Conservation (phyloP, 768 basidiomycete species). For the Butyriboletus loyo region DNA sequence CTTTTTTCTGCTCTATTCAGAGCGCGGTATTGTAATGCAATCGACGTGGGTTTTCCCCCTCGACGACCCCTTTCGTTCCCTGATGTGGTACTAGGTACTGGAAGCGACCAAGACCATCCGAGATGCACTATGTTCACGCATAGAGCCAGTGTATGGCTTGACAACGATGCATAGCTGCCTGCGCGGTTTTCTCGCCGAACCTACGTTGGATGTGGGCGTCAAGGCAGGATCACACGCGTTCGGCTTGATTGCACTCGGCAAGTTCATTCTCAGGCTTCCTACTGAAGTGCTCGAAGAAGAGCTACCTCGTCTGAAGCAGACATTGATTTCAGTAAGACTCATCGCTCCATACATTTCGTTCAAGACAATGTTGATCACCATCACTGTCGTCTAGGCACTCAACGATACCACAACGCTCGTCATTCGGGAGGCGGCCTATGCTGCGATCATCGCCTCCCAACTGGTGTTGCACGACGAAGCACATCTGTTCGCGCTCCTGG, state of each 20-base stretch:
- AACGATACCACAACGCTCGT: constrained; percentile 72
- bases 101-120: constrained; percentile 83
- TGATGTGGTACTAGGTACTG: constrained; percentile 51
- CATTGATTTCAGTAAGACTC: constrained; percentile 61
- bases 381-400: constrained; percentile 47
- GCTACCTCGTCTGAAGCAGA: constrained; percentile 68
- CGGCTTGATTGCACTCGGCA: constrained; percentile 79
- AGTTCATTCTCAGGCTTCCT: constrained; percentile 77
- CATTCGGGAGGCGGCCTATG: constrained; percentile 80
- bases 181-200: constrained; percentile 57
- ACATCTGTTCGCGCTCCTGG: constrained; percentile 75
- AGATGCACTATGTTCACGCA: constrained; percentile 64
- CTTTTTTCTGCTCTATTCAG: constrained; percentile 68
- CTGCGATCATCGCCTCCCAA: constrained; percentile 80
- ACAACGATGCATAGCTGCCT: constrained; percentile 78
- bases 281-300: constrained; percentile 86
- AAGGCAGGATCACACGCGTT: constrained; percentile 75
- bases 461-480: constrained; percentile 80
- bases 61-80: background rate
- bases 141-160: constrained; percentile 82
- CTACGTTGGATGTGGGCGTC: constrained; percentile 48
- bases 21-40: constrained; percentile 69
- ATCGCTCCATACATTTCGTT: background rate
- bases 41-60: constrained; percentile 49
- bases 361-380: background rate